These are phyloP conservation scores for Umbelopsis vinacea DNA, from an alignment of 192 early-diverging fungal species.

Conservation along the genomic window DNA sequence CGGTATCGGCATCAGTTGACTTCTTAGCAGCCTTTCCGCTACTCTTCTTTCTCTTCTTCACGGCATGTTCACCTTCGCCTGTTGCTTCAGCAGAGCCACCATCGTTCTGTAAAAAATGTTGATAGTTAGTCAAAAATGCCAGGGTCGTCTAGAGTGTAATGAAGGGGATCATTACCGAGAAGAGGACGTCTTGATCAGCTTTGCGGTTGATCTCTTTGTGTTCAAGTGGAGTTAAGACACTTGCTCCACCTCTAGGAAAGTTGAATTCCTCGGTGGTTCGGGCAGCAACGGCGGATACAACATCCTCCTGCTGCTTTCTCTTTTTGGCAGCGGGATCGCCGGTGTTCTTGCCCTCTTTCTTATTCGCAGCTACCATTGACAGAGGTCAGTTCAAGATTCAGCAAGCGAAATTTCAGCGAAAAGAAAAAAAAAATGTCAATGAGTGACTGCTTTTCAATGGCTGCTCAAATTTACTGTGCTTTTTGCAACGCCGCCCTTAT, in stretches of 20 bases:
- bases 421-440: conserved; percentile 39
- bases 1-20: conserved; percentile 34
- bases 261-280: conserved; percentile 55
- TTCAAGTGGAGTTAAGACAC: conserved; percentile 82
- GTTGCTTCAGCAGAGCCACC: conserved; percentile 34
- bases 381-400: conserved; percentile 15
- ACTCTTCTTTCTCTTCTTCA: conserved; percentile 59
- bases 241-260: conserved; percentile 87
- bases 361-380: conserved; percentile 13
- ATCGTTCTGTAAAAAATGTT: conserved; percentile 5
- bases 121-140: neutral
- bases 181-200: conserved; percentile 72
- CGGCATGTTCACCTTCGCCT: conserved; percentile 44
- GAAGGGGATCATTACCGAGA: conserved; percentile 2
- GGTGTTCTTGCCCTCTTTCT: conserved; percentile 25
- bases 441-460: conserved; percentile 16
- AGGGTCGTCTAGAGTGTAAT: neutral
- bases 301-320: conserved; percentile 25
- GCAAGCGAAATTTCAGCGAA: conserved; percentile 14
- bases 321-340: conserved; percentile 16
- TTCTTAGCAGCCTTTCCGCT: conserved; percentile 51
- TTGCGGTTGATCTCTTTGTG: conserved; percentile 76
- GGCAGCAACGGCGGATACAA: conserved; percentile 26
- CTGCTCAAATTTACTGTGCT: neutral
- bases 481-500: too few species aligned